Evolutionary conservation across 23 red algal species (phyloP).

Genomic region (Chondrus crispus): DNA sequence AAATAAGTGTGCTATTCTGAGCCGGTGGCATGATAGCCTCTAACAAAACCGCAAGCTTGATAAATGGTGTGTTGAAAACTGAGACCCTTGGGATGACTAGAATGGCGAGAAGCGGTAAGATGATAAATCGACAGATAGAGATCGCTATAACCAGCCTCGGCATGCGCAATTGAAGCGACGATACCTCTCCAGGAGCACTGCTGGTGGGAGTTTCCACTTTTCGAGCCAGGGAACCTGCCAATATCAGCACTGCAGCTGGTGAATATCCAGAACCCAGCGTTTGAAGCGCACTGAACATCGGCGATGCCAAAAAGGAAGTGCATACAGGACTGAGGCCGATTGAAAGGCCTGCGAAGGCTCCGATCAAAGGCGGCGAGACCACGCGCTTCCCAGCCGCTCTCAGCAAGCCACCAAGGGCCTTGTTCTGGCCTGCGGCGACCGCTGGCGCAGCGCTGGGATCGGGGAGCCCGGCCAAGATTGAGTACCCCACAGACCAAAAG

Average conservation of each 20-base stretch:
- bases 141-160: conserved; percentile 19
- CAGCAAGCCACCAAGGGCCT: background rate
- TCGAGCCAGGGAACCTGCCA: conserved; percentile 55
- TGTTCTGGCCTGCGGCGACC: background rate
- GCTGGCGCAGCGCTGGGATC: background rate
- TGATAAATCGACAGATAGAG: conserved; percentile 16
- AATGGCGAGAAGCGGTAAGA: conserved; percentile 8
- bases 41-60: conserved; percentile 49
- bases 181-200: background rate
- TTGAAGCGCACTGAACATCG: conserved; percentile 17
- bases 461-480: background rate
- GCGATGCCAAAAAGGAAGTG: conserved; percentile 16
- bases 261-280: conserved; percentile 53
- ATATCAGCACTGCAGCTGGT: conserved; percentile 59
- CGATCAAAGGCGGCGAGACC: conserved; percentile 40
- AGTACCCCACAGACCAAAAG: conserved; percentile 66
- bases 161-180: background rate
- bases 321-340: conserved; percentile 28
- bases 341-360: background rate
- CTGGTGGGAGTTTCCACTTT: background rate
- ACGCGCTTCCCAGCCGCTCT: background rate
- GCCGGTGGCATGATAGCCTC: conserved; percentile 64
- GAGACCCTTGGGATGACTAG: background rate
- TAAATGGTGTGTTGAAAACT: background rate
- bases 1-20: conserved; percentile 69